phyloP scores from a whole-genome alignment of 1,284 basidiomycete species.

The Malassezia furfur region DNA sequence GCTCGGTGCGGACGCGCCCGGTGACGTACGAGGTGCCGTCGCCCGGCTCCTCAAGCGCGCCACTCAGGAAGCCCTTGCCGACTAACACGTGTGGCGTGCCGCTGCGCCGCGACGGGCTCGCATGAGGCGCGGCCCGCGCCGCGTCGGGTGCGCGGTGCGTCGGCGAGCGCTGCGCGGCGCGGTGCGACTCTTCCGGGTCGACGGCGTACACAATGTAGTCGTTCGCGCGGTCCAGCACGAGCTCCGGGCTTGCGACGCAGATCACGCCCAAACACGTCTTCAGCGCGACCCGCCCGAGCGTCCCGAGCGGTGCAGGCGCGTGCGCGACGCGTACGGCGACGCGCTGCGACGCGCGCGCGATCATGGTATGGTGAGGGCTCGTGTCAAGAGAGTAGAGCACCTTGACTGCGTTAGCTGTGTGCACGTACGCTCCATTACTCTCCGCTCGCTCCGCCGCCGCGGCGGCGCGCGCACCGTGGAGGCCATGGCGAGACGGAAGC shows the following conservation, averaged over 20 bases:
- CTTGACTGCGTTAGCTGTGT: conserved; percentile 29
- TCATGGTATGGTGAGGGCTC: conserved; percentile 37
- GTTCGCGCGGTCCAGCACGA: conserved; percentile 31
- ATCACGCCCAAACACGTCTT: conserved; percentile 44
- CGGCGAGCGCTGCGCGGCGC: conserved; percentile 23
- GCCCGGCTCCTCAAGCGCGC: conserved; percentile 38
- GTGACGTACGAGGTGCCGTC: conserved; percentile 39
- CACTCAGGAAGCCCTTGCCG: conserved; percentile 43
- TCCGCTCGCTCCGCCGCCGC: conserved; percentile 12
- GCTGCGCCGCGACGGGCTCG: conserved; percentile 21
- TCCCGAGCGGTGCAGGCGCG: conserved; percentile 1
- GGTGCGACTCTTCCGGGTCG: conserved; percentile 40
- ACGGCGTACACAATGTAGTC: conserved; percentile 47
- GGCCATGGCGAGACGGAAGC: not conserved
- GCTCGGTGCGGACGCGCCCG: conserved; percentile 35
- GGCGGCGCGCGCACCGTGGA: conserved; percentile 6
- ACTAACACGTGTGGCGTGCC: conserved; percentile 25
- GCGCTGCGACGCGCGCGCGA: conserved; percentile 27
- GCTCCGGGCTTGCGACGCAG: conserved; percentile 36
- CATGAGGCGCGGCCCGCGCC: not conserved
- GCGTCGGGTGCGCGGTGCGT: conserved; percentile 3
- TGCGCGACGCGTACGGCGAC: conserved; percentile 25
- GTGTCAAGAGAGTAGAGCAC: conserved; percentile 44
- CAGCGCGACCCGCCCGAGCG: conserved; percentile 37
- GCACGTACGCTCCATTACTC: conserved; percentile 14